Conservation (phyloP, 345 rosid genomes). For the Heritiera fomes region DNA sequence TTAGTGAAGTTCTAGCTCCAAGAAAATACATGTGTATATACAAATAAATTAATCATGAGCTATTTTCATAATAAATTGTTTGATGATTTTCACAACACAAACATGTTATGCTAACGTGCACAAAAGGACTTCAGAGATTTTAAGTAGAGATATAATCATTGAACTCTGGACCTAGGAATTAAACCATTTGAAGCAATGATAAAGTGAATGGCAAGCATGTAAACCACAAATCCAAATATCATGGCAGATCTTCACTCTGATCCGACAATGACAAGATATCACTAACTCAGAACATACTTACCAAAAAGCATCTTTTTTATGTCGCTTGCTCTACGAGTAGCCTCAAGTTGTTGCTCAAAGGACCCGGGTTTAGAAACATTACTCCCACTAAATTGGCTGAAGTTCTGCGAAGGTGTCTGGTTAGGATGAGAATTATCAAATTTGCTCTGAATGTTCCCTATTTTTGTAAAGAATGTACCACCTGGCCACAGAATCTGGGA, state of each 20-base stretch:
- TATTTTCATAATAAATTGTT: neutral
- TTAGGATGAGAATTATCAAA: slow-evolving; percentile 37
- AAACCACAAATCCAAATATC: neutral
- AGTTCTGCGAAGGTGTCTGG: slow-evolving; percentile 39
- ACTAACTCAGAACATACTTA: slow-evolving; percentile 37
- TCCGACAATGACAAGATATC: neutral
- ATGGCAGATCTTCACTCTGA: slow-evolving; percentile 4
- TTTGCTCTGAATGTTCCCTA: slow-evolving; percentile 37
- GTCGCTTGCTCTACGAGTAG: slow-evolving; percentile 82
- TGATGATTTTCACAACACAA: neutral
- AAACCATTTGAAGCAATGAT: neutral
- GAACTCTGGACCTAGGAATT: neutral
- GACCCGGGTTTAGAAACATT: slow-evolving; percentile 55
- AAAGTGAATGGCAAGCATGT: slow-evolving; percentile 17
- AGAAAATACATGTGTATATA: neutral
- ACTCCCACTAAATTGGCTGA: slow-evolving; percentile 54
- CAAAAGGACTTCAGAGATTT: neutral
- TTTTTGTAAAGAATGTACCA: slow-evolving; percentile 74
- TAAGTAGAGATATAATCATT: neutral
- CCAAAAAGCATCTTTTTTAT: slow-evolving; percentile 83
- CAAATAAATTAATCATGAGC: neutral
- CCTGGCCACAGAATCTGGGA: slow-evolving; percentile 87
- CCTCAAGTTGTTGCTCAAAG: slow-evolving; percentile 84
- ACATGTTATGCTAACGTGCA: neutral
- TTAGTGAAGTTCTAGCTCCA: neutral